phyloP scores from a whole-genome alignment of 768 basidiomycete species.

The Amanita molliuscula region DNA sequence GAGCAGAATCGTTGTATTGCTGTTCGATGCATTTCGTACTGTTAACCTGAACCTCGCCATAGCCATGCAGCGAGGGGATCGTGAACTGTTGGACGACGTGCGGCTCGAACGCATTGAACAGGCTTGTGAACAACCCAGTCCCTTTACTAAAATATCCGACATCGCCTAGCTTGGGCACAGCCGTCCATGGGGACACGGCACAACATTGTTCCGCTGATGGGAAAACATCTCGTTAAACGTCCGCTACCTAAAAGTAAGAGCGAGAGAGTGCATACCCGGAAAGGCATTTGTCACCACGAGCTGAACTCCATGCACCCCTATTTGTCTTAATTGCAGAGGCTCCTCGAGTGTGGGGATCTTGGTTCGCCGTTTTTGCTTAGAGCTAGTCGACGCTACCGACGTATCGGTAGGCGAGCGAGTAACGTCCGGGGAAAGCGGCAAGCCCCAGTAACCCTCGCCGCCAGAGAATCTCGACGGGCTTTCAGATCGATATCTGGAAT shows the following conservation, averaged over 20 bases:
- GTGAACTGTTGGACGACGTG: background rate
- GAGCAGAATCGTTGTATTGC: background rate
- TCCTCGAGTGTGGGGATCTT: background rate
- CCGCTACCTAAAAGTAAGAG: background rate
- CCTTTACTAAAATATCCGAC: constrained; percentile 2
- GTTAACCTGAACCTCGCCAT: constrained; percentile 1
- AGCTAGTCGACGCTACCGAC: background rate
- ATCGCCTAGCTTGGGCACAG: constrained; percentile 1
- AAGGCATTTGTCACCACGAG: background rate
- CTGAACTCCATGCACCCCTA: background rate
- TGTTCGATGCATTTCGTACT: background rate
- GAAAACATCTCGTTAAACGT: background rate
- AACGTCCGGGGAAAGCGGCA: background rate
- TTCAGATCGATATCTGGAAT: background rate
- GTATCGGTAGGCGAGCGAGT: background rate
- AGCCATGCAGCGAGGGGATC: constrained; percentile 4
- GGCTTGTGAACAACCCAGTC: background rate
- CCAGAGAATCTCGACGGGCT: background rate
- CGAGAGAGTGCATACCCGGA: background rate
- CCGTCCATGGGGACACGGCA: background rate
- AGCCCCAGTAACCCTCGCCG: background rate
- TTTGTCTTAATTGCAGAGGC: background rate
- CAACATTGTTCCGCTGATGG: background rate
- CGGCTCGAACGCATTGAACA: constrained; percentile 4
- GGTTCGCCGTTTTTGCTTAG: background rate